Evolutionary conservation across 768 basidiomycete species (phyloP).

Genomic region (Leccinum subgranulosum): DNA sequence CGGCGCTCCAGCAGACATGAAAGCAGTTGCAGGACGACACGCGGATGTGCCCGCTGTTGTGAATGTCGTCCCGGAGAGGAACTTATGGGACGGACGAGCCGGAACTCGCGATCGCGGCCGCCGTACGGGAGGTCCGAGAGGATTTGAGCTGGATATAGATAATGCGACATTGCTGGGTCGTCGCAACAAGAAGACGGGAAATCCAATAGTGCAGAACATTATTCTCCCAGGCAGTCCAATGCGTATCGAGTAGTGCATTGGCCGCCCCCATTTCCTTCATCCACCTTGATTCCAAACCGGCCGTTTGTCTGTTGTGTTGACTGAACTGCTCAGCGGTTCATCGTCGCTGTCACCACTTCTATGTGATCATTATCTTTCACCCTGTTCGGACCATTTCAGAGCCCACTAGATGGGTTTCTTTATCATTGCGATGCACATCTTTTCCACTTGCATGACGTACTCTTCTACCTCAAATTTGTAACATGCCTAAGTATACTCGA

Average conservation of each 20-base stretch:
- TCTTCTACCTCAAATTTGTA: constrained; percentile 3
- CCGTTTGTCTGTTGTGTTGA: background rate
- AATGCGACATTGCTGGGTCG: constrained; percentile 83
- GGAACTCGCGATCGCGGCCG: constrained; percentile 62
- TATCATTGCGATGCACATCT: constrained; percentile 11
- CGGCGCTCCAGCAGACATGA: constrained; percentile 6
- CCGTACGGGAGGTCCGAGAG: constrained; percentile 26
- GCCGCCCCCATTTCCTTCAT: background rate
- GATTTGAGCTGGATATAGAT: constrained; percentile 85
- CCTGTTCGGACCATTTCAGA: background rate
- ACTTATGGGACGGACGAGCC: constrained; percentile 59
- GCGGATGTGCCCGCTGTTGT: constrained; percentile 7
- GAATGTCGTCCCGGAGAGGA: constrained; percentile 19
- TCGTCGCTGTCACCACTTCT: background rate
- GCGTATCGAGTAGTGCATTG: constrained; percentile 22
- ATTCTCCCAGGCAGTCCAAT: constrained; percentile 32
- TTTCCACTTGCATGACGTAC: constrained; percentile 10
- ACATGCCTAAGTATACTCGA: constrained; percentile 16
- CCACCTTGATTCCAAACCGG: background rate
- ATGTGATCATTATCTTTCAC: background rate
- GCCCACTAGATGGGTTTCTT: background rate
- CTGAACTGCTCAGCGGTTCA: background rate
- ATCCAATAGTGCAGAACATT: constrained; percentile 32
- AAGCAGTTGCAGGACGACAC: constrained; percentile 9
- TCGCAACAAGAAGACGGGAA: constrained; percentile 46